Evolutionary conservation across 2,329 filamentous ascomycete species (phyloP).

Genomic region (Aspergillus persii): DNA sequence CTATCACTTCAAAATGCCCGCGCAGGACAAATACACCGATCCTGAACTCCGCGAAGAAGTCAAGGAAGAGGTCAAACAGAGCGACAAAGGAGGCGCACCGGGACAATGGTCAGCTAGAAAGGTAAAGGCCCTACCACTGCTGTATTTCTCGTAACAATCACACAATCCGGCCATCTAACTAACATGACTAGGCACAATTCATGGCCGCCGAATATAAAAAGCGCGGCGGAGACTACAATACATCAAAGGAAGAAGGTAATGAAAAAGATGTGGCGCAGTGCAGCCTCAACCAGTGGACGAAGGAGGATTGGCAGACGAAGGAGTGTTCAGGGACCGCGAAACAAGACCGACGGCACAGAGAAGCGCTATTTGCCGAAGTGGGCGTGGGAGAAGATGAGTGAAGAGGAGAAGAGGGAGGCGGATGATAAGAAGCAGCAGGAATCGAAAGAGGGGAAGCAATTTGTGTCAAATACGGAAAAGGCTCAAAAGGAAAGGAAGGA

Average conservation of each 20-base stretch:
- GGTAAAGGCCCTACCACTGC: slow-evolving; percentile 22
- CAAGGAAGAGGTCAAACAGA: slow-evolving; percentile 46
- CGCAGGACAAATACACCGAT: slow-evolving; percentile 49
- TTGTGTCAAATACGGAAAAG: slow-evolving; percentile 43
- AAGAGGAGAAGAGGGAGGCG: slow-evolving; percentile 49
- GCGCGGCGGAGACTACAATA: slow-evolving; percentile 47
- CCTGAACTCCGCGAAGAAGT: slow-evolving; percentile 47
- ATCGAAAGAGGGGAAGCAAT: slow-evolving; percentile 43
- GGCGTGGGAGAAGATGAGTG: slow-evolving; percentile 49
- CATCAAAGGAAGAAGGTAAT: slow-evolving; percentile 35
- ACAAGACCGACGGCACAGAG: slow-evolving; percentile 42
- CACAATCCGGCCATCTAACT: too few species aligned
- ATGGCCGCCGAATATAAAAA: slow-evolving; percentile 50
- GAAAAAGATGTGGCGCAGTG: slow-evolving; percentile 45
- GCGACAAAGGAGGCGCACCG: slow-evolving; percentile 48
- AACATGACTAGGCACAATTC: slow-evolving; percentile 40
- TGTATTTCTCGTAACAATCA: too few species aligned
- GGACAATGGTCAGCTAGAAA: slow-evolving; percentile 52
- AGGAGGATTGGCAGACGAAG: slow-evolving; percentile 53
- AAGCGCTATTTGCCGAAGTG: slow-evolving; percentile 49
- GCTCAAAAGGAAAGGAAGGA: slow-evolving; percentile 42
- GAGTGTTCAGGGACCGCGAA: slow-evolving; percentile 48
- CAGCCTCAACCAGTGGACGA: slow-evolving; percentile 45
- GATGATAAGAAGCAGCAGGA: slow-evolving; percentile 35
- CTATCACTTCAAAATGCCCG: slow-evolving; percentile 35